Evolutionary conservation across 2,329 filamentous ascomycete genomes (phyloP).

Genomic region (Talaromyces sp.): DNA sequence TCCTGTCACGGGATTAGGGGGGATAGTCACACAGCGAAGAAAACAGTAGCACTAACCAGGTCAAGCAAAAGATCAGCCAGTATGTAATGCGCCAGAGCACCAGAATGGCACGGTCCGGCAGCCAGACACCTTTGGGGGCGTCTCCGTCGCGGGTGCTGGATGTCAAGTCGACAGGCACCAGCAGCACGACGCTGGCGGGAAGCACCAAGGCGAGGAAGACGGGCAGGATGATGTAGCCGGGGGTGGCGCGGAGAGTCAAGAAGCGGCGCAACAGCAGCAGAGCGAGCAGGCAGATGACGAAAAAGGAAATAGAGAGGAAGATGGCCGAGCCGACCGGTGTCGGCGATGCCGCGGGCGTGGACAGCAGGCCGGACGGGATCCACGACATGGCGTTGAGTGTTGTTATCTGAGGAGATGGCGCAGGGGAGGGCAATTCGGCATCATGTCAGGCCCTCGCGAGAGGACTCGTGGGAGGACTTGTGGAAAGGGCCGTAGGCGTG

Average conservation of each 20-base stretch:
- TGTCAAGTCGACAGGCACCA: conserved; percentile 93
- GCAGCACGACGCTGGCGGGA: conserved; percentile 81
- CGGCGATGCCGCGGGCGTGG: conserved; percentile 16
- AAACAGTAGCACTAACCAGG: conserved; percentile 60
- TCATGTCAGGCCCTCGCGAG: not conserved
- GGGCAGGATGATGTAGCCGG: conserved; percentile 81
- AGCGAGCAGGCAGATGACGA: conserved; percentile 70
- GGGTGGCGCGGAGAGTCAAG: conserved; percentile 83
- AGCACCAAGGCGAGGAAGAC: conserved; percentile 96
- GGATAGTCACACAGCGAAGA: not conserved
- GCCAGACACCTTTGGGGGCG: conserved; percentile 76
- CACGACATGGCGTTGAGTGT: not conserved
- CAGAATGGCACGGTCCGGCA: conserved; percentile 70
- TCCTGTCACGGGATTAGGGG: conserved; percentile 47
- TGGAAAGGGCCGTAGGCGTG: no score
- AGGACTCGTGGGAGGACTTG: no score
- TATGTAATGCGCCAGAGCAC: conserved; percentile 94
- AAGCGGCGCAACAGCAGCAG: conserved; percentile 85
- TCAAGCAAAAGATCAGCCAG: conserved; percentile 93
- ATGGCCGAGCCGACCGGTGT: conserved; percentile 70
- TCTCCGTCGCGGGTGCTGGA: conserved; percentile 69
- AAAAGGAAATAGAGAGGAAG: conserved; percentile 69
- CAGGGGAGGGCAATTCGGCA: not conserved
- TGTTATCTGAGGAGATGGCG: not conserved
- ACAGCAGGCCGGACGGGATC: not conserved